phyloP scores from a whole-genome alignment of 768 basidiomycete species.

The Strobilomyces echinocephalus region DNA sequence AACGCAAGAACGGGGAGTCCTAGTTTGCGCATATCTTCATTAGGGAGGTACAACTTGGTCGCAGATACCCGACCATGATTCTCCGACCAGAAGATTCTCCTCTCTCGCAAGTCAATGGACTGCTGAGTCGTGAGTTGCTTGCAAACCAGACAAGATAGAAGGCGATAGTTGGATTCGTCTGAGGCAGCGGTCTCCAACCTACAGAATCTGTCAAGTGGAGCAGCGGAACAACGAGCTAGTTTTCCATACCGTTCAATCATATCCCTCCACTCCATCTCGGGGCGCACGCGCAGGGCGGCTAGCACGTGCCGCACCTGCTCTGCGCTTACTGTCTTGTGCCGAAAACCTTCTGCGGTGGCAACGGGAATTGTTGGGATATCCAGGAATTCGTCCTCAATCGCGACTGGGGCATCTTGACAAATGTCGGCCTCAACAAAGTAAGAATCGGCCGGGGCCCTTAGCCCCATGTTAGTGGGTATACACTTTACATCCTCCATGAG shows the following conservation, averaged over 20 bases:
- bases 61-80: neutral
- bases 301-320: constrained; percentile 8
- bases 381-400: neutral
- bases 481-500: constrained; percentile 51
- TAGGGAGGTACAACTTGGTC: constrained; percentile 76
- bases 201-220: neutral
- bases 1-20: constrained; percentile 68
- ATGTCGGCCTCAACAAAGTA: constrained; percentile 86
- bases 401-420: constrained; percentile 37
- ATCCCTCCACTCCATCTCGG: constrained; percentile 31
- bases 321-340: neutral
- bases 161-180: constrained; percentile 11
- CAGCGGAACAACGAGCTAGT: constrained; percentile 40
- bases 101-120: constrained; percentile 1
- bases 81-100: constrained; percentile 6
- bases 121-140: constrained; percentile 31
- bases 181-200: constrained; percentile 11
- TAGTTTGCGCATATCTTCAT: constrained; percentile 58
- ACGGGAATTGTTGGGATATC: neutral
- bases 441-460: constrained; percentile 60
- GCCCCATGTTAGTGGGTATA: constrained; percentile 71
- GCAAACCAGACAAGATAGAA: constrained; percentile 53
- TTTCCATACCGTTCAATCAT: constrained; percentile 21
- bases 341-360: neutral
- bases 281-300: constrained; percentile 18